Conservation (phyloP, 345 rosid species). For the Linum lewisii region DNA sequence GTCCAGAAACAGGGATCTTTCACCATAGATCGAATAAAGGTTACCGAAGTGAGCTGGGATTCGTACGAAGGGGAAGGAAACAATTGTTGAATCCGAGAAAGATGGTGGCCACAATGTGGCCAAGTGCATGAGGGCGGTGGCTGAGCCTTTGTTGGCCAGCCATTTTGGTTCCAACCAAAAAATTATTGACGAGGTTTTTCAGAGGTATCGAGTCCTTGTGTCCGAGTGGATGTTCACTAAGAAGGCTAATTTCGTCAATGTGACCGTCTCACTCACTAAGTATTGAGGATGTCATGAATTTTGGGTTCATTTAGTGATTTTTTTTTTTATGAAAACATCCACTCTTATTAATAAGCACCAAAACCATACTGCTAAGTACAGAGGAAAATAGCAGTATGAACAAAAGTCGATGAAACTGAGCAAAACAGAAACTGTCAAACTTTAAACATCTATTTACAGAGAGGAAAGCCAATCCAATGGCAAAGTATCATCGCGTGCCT, state of each 20-base stretch:
- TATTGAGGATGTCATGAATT: too few relatives aligned
- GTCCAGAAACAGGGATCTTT: conserved; percentile 38
- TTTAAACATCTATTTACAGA: too few relatives aligned
- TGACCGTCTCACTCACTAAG: conserved; percentile 23
- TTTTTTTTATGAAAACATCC: too few relatives aligned
- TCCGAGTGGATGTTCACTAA: conserved; percentile 27
- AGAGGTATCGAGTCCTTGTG: conserved; percentile 22
- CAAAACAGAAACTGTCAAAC: too few relatives aligned
- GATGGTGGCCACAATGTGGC: conserved; percentile 32
- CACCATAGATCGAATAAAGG: conserved; percentile 23
- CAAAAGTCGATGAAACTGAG: too few relatives aligned
- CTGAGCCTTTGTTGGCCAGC: conserved; percentile 42
- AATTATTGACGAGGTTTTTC: conserved; percentile 24
- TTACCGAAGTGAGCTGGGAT: conserved; percentile 32
- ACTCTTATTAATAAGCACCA: too few relatives aligned
- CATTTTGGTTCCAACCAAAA: conserved; percentile 32
- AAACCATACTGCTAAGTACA: too few relatives aligned
- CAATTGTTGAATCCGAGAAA: not conserved
- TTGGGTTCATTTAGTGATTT: too few relatives aligned
- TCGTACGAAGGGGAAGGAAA: conserved; percentile 7
- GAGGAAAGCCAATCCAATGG: too few relatives aligned
- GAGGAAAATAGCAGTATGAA: too few relatives aligned
- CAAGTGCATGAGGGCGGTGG: conserved; percentile 41
- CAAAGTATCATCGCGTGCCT: too few relatives aligned
- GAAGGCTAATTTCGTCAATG: conserved; percentile 27